phyloP scores from a whole-genome alignment of 345 rosid species.

The Atalantia buxifolia region DNA sequence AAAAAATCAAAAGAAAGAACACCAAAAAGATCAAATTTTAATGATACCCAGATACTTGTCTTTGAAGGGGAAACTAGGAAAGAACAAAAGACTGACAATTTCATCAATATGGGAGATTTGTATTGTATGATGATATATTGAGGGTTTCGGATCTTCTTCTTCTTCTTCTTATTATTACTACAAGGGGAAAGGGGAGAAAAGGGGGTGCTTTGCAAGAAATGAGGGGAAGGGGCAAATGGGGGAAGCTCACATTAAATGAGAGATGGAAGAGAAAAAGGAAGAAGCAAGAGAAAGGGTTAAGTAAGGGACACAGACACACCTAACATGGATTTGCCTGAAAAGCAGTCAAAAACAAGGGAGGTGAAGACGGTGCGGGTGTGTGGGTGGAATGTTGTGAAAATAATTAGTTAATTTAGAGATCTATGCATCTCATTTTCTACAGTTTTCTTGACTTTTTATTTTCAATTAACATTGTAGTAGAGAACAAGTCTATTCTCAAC shows the following conservation, averaged over 20 bases:
- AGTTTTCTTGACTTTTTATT: conserved; percentile 17
- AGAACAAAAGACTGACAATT: background rate
- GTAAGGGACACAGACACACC: conserved; percentile 13
- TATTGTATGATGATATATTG: background rate
- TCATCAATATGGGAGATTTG: conserved; percentile 2
- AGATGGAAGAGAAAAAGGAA: background rate
- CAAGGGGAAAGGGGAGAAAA: background rate
- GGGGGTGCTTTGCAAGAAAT: conserved; percentile 6
- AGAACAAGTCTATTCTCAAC: conserved; percentile 23
- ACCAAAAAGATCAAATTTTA: background rate
- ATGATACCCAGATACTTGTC: conserved; percentile 19
- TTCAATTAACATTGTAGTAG: conserved; percentile 15
- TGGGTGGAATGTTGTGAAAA: conserved; percentile 42
- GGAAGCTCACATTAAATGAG: background rate
- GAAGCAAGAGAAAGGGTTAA: background rate
- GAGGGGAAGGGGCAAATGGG: background rate
- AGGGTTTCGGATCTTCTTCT: background rate
- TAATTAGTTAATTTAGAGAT: conserved; percentile 20
- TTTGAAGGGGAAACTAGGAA: background rate
- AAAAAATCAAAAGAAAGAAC: background rate
- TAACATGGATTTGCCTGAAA: conserved; percentile 16
- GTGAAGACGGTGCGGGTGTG: conserved; percentile 14
- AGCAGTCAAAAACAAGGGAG: conserved; percentile 18
- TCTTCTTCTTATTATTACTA: background rate
- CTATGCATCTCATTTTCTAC: conserved; percentile 15